Base-by-base conservation (phyloP, 202 grass and related monocot species). In the Carex arenaria region DNA sequence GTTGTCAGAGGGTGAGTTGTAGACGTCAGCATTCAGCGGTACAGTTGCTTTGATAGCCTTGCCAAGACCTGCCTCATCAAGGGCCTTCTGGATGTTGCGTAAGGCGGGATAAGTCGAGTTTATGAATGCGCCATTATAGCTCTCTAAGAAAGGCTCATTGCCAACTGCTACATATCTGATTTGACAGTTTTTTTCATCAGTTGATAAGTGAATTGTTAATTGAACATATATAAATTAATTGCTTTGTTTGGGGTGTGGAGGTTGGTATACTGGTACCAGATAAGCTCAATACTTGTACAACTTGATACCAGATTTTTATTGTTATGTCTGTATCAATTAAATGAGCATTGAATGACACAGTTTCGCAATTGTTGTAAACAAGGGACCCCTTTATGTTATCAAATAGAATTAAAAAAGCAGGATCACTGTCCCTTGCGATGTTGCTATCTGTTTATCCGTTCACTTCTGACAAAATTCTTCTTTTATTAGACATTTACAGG, bases 101-200 rank as follows among this genome's bases (percentile, higher is more conserved):
- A 97, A 86, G 1, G 94, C 92, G 31, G 94, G 94, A 85, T 94
- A 97, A 0, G 90, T 94, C 31, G 83, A 84, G 63, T 92, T 92
- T 79, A 92, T 88, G 85, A 89, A 94, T 54, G 85, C 75, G 7
- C 85, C 88, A 67, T 94, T 89, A 82, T 97, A 94, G 80, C 88
- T 90, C 86, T 87, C 86, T 36, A 97, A 86, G 67, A 97, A 97
- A 18, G 94, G 94, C 61, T 97, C 94, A 19, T 97, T 97, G 54
- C 94, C 94, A 49, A 97, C 94, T 79, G 91, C 94, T 10, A 97
- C 94, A 81, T 97, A 92, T 77, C 94, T 97, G 89, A 80, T 67
- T 51, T 68, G 43, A 52, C 61, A 67, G 30, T 66, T 32, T 80
- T 64, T 28, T 12, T 34, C 14, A 64, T 17, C 23, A 52, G 15